A percentile compares a stretch with the other conserved stretches of the same genome.
Conservation (phyloP, 495 filamentous ascomycete genomes). For the Aspergillus nanangensis region DNA sequence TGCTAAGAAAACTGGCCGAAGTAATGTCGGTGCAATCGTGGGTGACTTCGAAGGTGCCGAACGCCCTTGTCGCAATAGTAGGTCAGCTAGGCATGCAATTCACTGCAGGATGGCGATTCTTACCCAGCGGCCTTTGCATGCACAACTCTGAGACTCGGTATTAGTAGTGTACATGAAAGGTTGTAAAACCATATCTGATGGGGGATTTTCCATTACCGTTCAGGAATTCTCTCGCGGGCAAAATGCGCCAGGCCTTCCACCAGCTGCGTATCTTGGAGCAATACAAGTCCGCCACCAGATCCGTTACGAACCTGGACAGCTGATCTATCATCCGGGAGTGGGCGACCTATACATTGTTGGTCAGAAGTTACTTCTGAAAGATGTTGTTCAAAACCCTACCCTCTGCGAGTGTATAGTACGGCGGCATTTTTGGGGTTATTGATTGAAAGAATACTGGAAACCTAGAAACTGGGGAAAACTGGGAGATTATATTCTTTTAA, state of each 20-base stretch:
- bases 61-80: neutral
- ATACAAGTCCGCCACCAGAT: neutral
- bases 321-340: neutral
- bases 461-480: neutral
- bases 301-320: neutral
- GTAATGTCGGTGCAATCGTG: constrained; percentile 2
- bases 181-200: too few relatives aligned
- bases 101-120: neutral
- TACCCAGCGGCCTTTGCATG: constrained; percentile 4
- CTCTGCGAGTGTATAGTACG: neutral
- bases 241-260: constrained; percentile 2
- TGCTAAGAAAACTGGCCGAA: constrained; percentile 4
- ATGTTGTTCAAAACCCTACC: too few relatives aligned
- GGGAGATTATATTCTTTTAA: neutral
- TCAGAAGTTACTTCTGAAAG: too few relatives aligned
- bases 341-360: neutral
- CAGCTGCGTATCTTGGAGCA: constrained; percentile 5
- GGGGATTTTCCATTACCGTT: neutral
- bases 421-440: neutral
- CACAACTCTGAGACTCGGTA: neutral
- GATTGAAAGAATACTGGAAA: neutral
- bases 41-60: constrained; percentile 5
- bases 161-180: neutral
- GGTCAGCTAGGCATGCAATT: neutral
- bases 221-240: constrained; percentile 1